Evolutionary conservation across 495 filamentous ascomycete species (phyloP).

Genomic region (Annulohypoxylon moriforme): DNA sequence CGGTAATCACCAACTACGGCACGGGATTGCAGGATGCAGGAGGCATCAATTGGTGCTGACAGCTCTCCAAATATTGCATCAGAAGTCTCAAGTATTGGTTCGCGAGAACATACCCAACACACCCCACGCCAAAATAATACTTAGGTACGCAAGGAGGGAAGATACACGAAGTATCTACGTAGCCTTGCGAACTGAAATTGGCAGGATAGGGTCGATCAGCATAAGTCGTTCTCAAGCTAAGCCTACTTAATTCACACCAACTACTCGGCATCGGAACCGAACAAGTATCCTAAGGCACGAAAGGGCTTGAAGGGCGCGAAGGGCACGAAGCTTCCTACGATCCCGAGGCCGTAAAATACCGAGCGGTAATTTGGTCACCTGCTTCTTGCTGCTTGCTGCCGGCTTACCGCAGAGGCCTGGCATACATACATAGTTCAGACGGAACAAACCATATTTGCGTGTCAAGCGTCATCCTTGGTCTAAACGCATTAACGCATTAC

Average conservation of each 20-base stretch:
- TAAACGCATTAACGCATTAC: conserved; percentile 19
- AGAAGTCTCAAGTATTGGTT: conserved; percentile 6
- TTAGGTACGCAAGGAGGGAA: background rate
- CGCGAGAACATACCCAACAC: conserved; percentile 6
- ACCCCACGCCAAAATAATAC: background rate
- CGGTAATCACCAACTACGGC: conserved; percentile 21
- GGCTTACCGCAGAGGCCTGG: conserved; percentile 17
- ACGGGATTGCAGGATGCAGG: conserved; percentile 30
- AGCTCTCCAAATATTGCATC: background rate
- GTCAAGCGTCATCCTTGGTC: conserved; percentile 40
- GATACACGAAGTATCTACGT: background rate
- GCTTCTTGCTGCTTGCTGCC: conserved; percentile 20
- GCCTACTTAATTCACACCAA: conserved; percentile 24
- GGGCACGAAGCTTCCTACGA: conserved; percentile 14
- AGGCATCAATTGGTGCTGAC: conserved; percentile 2
- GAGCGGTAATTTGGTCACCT: conserved; percentile 19
- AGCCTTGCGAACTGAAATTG: conserved; percentile 9
- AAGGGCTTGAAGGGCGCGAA: too few relatives aligned
- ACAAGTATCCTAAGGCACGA: conserved; percentile 12
- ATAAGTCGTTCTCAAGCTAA: conserved; percentile 22
- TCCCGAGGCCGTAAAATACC: conserved; percentile 30
- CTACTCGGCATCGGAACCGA: conserved; percentile 38
- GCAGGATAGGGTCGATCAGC: conserved; percentile 12
- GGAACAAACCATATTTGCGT: conserved; percentile 33
- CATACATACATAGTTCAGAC: conserved; percentile 34